Evolutionary conservation across 192 early-diverging fungal genomes (phyloP).

Genomic region (Coemansia umbellata): DNA sequence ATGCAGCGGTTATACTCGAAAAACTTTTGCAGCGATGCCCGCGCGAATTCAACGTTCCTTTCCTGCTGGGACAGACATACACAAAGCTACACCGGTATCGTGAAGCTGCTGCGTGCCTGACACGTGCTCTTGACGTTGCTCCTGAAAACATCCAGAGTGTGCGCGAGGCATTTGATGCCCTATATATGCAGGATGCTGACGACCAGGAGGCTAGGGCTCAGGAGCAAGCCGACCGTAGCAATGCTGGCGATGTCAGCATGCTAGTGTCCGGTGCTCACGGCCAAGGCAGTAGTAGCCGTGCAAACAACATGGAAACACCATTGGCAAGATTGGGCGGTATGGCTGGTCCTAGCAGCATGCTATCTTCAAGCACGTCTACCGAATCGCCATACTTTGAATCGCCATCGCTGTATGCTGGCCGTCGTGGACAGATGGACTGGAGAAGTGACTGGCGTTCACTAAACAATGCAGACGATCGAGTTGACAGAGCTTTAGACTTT

Average conservation of each 20-base stretch:
- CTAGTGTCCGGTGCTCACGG: constrained; percentile 1
- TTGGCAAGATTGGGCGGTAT: constrained; percentile 4
- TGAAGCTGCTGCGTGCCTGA: constrained; percentile 43
- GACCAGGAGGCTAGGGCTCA: constrained; percentile 2
- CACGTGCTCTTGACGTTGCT: constrained; percentile 39
- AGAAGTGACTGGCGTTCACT: constrained; percentile 40
- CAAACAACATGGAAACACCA: constrained; percentile 9
- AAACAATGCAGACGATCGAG: constrained; percentile 41
- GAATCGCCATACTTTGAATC: constrained; percentile 45
- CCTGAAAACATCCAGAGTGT: constrained; percentile 46
- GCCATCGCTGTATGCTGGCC: constrained; percentile 33
- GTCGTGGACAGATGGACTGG: constrained; percentile 27
- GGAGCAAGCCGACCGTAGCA: constrained; percentile 1
- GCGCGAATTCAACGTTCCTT: constrained; percentile 48
- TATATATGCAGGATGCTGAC: constrained; percentile 33
- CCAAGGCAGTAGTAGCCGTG: not conserved
- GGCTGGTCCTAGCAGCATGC: not conserved
- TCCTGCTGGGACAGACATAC: constrained; percentile 51
- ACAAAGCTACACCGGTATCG: constrained; percentile 35
- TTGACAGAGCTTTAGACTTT: constrained; percentile 46
- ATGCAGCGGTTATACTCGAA: constrained; percentile 63
- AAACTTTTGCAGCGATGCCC: constrained; percentile 54
- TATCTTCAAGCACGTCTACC: constrained; percentile 14
- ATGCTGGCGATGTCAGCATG: not conserved
- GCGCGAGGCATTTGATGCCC: constrained; percentile 48